Evolutionary conservation across 176 grass and related monocot species (phyloP).

Genomic region (Canna indica): DNA sequence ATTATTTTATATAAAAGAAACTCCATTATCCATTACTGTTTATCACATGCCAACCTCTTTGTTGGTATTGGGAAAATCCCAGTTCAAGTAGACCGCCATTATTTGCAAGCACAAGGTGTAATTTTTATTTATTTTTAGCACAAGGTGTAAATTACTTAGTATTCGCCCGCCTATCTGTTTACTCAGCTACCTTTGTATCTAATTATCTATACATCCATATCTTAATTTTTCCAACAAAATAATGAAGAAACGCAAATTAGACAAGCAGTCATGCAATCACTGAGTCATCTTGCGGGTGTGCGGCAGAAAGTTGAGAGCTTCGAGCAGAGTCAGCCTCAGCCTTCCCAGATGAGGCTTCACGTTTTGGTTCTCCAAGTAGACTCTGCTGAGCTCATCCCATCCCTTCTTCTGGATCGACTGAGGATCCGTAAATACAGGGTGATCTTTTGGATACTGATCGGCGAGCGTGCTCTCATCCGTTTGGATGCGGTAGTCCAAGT

Average conservation of each 20-base stretch:
- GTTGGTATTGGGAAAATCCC: too few relatives aligned
- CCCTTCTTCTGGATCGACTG: background rate
- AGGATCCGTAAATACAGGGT: background rate
- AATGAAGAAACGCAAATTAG: background rate
- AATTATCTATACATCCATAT: background rate
- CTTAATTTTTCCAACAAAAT: background rate
- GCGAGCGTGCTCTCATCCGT: slow-evolving; percentile 4
- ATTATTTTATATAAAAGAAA: too few relatives aligned
- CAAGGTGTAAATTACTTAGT: too few relatives aligned
- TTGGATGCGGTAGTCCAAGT: slow-evolving; percentile 1
- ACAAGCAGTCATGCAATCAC: background rate
- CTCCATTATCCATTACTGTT: too few relatives aligned
- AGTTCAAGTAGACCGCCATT: too few relatives aligned
- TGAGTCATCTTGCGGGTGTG: background rate
- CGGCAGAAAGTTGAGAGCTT: slow-evolving; percentile 1
- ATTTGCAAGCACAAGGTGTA: too few relatives aligned
- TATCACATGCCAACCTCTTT: too few relatives aligned
- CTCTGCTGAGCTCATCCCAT: background rate
- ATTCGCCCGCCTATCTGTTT: background rate
- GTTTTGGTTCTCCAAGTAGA: slow-evolving; percentile 5
- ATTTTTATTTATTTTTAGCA: too few relatives aligned
- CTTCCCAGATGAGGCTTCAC: background rate
- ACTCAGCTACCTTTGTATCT: background rate
- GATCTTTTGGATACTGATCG: background rate
- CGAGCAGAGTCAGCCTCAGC: background rate